Base-by-base conservation (phyloP, 306 rosid genomes). In the Nissolia schottii region DNA sequence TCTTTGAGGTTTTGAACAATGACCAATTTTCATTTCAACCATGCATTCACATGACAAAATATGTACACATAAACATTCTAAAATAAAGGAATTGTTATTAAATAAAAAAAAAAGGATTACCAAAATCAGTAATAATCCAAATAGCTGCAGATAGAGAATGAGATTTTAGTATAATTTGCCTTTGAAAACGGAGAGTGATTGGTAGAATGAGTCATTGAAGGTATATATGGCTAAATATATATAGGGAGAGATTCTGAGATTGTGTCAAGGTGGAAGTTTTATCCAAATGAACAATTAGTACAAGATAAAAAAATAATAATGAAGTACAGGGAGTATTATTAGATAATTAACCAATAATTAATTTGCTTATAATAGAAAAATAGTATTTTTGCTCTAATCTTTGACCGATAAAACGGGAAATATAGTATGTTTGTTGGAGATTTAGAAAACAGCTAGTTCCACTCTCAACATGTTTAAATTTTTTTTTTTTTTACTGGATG, bases 251-350 rank as follows among this genome's bases (percentile, higher is more conserved):
- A 50, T n/a, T n/a, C n/a, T n/a, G 32, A 37, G 43, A 24, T 37
- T 27, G 19, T 25, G 64, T 28, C 24, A 18, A 67, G 76, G 72
- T 89, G 93, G 87, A 73, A 58, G 11, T 18, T 27, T 75, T 92
- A 87, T 92, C 97, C 90, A 82, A 82, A 35, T 22, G 14, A 61
- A 77, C 64, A 70, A 41, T 28, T 35, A 25, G 16, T 4, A 55
- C 0, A 37, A 13, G 20, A 14, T 61, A 3, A 49, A 66, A 25
- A 12, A 31, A 14, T 41, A 66, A 55, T 7, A 18, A 65, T 20
- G n/a, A n/a, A n/a, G n/a, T n/a, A n/a, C n/a, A n/a, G n/a, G n/a
- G n/a, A n/a, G n/a, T 64, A 18, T 55, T 18, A 27, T 54, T 19
- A 54, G 32, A 41, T 19, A 75, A 3, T 24, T 38, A 7, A 16